phyloP scores from a whole-genome alignment of 495 filamentous ascomycete species.

The Diplogelasinospora grovesii region DNA sequence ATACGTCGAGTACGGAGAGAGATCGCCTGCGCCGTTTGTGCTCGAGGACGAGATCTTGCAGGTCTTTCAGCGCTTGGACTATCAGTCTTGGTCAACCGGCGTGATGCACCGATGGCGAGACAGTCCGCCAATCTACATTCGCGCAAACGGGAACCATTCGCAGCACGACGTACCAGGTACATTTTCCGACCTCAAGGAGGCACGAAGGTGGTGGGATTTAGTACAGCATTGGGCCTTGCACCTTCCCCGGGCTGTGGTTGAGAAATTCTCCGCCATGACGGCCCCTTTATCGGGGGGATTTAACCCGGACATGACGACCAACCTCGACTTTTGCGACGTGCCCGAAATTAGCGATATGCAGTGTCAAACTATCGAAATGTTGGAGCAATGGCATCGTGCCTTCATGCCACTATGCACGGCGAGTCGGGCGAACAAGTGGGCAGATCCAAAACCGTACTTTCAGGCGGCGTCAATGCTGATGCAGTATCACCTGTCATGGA shows the following conservation, averaged over 20 bases:
- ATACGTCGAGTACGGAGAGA: not conserved
- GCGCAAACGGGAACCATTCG: not conserved
- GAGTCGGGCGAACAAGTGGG: not conserved
- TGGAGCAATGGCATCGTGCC: slow-evolving; percentile 11
- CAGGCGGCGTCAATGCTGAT: slow-evolving; percentile 11
- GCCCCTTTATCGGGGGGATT: not conserved
- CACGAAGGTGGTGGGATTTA: slow-evolving; percentile 15
- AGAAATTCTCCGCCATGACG: not conserved
- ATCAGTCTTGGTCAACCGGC: slow-evolving; percentile 13
- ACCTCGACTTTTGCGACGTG: not conserved
- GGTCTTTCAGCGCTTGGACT: slow-evolving; percentile 19
- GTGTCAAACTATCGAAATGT: not conserved
- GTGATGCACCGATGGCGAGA: slow-evolving; percentile 2
- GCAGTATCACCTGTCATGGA: slow-evolving; percentile 13
- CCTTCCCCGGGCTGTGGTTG: slow-evolving; percentile 5
- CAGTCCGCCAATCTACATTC: not conserved
- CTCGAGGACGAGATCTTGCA: slow-evolving; percentile 20
- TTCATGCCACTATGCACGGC: slow-evolving; percentile 13
- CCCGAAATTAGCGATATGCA: slow-evolving; percentile 1
- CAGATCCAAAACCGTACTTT: slow-evolving; percentile 2
- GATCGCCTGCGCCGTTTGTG: slow-evolving; percentile 5
- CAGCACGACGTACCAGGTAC: slow-evolving; percentile 3
- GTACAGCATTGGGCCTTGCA: slow-evolving; percentile 14
- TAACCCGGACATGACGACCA: not conserved
- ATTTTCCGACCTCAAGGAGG: slow-evolving; percentile 14